Percentiles rank a stretch among this genome's conserved stretches.
Conservation (phyloP, 2,329 filamentous ascomycete species). For the Diplodia corticola region DNA sequence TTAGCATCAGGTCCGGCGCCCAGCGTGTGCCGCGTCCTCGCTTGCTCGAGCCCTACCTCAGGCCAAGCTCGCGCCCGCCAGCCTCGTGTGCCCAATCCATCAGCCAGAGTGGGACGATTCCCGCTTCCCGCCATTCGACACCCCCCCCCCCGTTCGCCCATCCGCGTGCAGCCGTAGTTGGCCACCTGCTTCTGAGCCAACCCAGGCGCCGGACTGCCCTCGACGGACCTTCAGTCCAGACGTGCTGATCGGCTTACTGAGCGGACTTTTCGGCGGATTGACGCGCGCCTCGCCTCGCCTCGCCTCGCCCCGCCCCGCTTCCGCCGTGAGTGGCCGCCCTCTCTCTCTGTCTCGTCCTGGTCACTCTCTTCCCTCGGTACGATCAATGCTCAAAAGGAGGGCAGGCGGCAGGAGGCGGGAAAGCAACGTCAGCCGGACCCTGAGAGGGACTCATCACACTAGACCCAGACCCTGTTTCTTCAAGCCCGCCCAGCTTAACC, state of each 20-base stretch:
- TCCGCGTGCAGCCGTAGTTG: not conserved
- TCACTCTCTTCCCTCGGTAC: not conserved
- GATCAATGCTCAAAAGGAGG: not conserved
- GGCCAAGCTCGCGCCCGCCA: conserved; percentile 8
- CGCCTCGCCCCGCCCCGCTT: conserved; percentile 15
- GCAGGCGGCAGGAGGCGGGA: not conserved
- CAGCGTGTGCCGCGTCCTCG: not conserved
- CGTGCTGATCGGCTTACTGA: not conserved
- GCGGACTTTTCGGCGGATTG: not conserved
- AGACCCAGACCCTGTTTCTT: not conserved
- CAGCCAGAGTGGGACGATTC: not conserved
- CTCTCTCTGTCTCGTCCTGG: not conserved
- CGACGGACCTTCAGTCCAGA: not conserved
- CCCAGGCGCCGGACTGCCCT: not conserved
- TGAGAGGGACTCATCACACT: too few relatives aligned
- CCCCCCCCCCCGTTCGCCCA: not conserved
- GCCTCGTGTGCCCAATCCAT: not conserved
- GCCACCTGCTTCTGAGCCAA: not conserved
- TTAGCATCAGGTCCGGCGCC: not conserved
- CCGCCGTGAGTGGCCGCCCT: not conserved
- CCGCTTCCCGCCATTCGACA: not conserved
- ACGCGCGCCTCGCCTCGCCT: not conserved
- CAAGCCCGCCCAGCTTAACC: too few relatives aligned
- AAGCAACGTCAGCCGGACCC: not conserved
- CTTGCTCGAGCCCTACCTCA: not conserved